A percentile compares a stretch with the other conserved stretches of the same genome.
Evolutionary conservation across 1,284 basidiomycete species (phyloP).

Genomic region (Leccinum fuscescens): DNA sequence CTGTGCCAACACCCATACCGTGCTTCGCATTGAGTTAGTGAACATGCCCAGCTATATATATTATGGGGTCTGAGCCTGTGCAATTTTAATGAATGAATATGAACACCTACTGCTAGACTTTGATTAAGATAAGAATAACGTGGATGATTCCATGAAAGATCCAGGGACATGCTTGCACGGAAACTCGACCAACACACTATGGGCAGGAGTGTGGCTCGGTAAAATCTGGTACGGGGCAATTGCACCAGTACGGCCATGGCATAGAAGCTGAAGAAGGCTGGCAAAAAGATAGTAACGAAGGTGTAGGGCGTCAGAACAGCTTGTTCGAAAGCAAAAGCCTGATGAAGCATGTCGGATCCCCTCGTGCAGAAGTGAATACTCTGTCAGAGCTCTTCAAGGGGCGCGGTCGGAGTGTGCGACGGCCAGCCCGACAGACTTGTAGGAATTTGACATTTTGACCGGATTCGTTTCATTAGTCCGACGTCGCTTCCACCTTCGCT

Average conservation of each 20-base stretch:
- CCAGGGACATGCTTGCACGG: constrained; percentile 18
- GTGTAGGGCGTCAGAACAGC: constrained; percentile 20
- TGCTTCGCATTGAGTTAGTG: constrained; percentile 26
- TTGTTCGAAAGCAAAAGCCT: constrained; percentile 19
- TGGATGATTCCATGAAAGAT: constrained; percentile 21
- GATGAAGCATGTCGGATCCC: neutral
- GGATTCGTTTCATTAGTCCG: neutral
- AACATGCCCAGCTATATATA: constrained; percentile 28
- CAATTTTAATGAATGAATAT: neutral
- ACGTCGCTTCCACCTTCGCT: neutral
- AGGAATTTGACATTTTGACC: no score
- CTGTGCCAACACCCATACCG: constrained; percentile 20
- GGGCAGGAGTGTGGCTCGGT: constrained; percentile 28
- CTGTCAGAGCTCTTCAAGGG: constrained; percentile 5
- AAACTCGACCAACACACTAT: constrained; percentile 17
- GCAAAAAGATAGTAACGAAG: constrained; percentile 22
- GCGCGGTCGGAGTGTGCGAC: neutral
- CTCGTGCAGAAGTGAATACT: constrained; percentile 9
- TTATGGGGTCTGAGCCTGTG: neutral
- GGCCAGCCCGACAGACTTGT: neutral
- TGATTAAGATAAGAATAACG: constrained; percentile 25
- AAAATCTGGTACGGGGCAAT: constrained; percentile 18
- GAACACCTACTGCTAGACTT: constrained; percentile 21
- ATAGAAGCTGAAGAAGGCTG: constrained; percentile 18
- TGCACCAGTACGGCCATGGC: constrained; percentile 33